Conservation (phyloP, 2,329 filamentous ascomycete species). For the Alternaria solani region DNA sequence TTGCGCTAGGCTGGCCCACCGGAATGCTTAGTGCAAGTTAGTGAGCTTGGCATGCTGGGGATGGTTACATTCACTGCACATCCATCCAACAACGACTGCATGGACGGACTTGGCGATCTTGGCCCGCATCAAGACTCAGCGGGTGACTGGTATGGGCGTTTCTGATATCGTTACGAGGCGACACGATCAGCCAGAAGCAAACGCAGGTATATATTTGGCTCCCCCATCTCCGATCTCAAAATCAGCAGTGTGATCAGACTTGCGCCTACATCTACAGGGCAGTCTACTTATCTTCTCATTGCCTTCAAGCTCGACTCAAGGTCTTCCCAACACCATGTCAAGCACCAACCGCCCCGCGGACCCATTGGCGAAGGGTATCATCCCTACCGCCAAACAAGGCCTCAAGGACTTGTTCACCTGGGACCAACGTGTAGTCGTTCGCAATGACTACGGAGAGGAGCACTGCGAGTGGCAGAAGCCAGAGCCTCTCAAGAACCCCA, state of each 20-base stretch:
- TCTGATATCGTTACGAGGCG: conserved; percentile 25
- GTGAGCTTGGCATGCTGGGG: conserved; percentile 33
- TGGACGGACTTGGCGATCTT: conserved; percentile 44
- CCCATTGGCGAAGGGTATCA: conserved; percentile 70
- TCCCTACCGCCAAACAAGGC: conserved; percentile 71
- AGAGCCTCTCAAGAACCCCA: conserved; percentile 72
- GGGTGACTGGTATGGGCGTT: conserved; percentile 27
- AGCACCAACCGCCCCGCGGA: conserved; percentile 64
- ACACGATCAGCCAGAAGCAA: conserved; percentile 14
- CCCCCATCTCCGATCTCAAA: conserved; percentile 9
- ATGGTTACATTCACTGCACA: conserved; percentile 33
- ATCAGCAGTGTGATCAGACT: conserved; percentile 28
- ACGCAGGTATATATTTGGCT: conserved; percentile 31
- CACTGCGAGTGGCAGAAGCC: conserved; percentile 73
- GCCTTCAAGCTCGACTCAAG: conserved; percentile 11
- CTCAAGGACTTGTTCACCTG: conserved; percentile 73
- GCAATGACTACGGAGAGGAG: conserved; percentile 70
- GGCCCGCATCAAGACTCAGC: conserved; percentile 37
- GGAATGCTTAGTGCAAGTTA: conserved; percentile 38
- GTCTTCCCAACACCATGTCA: conserved; percentile 34
- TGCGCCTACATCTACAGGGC: conserved; percentile 20
- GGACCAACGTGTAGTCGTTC: conserved; percentile 75
- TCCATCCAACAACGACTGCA: conserved; percentile 29
- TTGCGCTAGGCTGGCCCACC: conserved; percentile 20
- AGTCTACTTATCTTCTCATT: conserved; percentile 10